Percentiles rank a stretch among this genome's conserved stretches.
These are phyloP conservation scores for Brachypodium distachyon DNA, from an alignment of 202 grass and related monocot species.

Conservation along the genomic window DNA sequence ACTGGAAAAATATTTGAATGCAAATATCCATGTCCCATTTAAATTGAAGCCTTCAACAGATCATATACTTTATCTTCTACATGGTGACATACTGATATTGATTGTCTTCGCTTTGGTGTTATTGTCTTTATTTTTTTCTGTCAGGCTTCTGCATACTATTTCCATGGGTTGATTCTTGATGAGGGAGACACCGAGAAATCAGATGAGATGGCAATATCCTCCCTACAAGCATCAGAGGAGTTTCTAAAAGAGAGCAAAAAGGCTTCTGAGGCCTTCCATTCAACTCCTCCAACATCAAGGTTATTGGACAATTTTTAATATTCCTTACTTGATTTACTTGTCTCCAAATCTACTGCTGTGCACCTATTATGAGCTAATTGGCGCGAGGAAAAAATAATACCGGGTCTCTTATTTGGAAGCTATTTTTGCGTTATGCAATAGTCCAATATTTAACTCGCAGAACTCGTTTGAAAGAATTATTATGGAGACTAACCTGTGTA, in stretches of 20 bases:
- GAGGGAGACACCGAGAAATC: conserved; percentile 69
- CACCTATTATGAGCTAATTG: not conserved
- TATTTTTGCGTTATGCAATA: not conserved
- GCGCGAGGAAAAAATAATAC: not conserved
- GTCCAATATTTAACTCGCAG: not conserved
- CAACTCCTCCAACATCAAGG: conserved; percentile 66
- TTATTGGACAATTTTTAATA: conserved; percentile 1
- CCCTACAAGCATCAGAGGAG: conserved; percentile 71
- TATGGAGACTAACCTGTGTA: not conserved
- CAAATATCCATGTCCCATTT: not conserved
- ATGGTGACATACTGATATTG: not conserved
- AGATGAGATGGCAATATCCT: conserved; percentile 50
- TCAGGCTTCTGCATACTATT: conserved; percentile 81
- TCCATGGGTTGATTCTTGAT: conserved; percentile 81
- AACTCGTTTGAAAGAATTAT: not conserved
- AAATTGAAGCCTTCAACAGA: not conserved
- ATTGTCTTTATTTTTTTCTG: not conserved
- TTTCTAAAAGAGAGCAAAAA: conserved; percentile 80
- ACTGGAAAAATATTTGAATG: not conserved
- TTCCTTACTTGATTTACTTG: conserved; percentile 3
- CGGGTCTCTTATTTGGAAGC: not conserved
- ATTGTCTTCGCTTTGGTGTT: not conserved
- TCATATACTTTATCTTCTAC: not conserved
- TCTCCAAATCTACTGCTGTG: not conserved
- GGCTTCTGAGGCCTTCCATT: conserved; percentile 49